Evolutionary conservation across 345 rosid genomes (phyloP).

Genomic region (Gossypium rotundifolium): DNA sequence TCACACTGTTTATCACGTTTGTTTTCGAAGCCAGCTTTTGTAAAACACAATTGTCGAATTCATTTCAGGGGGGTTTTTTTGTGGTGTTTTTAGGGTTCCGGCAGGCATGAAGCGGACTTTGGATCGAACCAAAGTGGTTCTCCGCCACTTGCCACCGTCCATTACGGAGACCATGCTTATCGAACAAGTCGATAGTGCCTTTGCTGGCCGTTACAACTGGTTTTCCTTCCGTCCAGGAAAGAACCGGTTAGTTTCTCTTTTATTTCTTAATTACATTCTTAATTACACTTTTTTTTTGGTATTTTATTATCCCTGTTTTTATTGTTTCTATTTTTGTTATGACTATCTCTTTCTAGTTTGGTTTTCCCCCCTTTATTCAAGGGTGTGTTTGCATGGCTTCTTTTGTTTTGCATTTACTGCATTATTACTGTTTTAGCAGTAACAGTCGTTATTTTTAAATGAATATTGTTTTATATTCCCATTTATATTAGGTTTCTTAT

Average conservation of each 20-base stretch:
- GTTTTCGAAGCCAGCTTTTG: neutral
- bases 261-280: neutral
- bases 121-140: conserved; percentile 70
- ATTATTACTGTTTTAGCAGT: neutral
- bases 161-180: conserved; percentile 38
- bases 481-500: neutral
- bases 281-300: neutral
- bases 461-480: neutral
- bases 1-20: conserved; percentile 6
- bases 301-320: neutral
- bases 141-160: conserved; percentile 67
- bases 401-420: neutral
- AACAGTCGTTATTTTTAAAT: neutral
- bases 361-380: neutral
- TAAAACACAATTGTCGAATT: neutral
- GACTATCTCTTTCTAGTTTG: neutral
- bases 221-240: conserved; percentile 55
- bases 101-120: conserved; percentile 41
- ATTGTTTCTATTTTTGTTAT: neutral
- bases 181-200: conserved; percentile 50
- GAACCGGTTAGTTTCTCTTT: conserved; percentile 39
- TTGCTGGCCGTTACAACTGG: conserved; percentile 61
- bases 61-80: conserved; percentile 11
- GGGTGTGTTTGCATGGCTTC: neutral
- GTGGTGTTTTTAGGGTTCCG: conserved; percentile 20